phyloP scores from a whole-genome alignment of 2,329 filamentous ascomycete genomes.

The Drechslerella coelobrocha region DNA sequence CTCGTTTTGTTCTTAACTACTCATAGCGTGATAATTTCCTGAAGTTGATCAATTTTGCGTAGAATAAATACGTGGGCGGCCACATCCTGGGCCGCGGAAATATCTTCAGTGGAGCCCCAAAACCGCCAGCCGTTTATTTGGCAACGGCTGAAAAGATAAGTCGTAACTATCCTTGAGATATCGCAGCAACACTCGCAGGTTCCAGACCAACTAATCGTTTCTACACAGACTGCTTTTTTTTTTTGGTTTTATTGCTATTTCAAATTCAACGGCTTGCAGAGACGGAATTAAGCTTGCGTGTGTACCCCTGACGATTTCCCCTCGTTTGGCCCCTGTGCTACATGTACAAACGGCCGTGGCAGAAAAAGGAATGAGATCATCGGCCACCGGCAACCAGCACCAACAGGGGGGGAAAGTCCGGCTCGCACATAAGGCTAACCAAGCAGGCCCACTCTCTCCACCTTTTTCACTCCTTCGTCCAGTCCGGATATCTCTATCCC shows the following conservation, averaged over 20 bases:
- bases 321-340: neutral
- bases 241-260: no score
- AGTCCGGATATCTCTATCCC: neutral
- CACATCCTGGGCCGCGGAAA: no score
- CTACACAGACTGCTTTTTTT: no score
- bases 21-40: neutral
- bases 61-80: no score
- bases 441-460: slow-evolving; percentile 4
- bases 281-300: neutral
- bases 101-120: no score
- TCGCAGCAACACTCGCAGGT: no score
- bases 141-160: no score
- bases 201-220: no score
- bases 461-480: neutral
- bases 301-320: neutral
- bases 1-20: neutral
- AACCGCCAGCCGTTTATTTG: no score
- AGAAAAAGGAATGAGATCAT: slow-evolving; percentile 6
- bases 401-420: neutral
- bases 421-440: neutral
- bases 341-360: neutral
- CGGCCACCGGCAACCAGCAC: neutral
- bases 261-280: slow-evolving; percentile 4
- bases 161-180: no score
- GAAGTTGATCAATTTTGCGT: slow-evolving; percentile 1